Evolutionary conservation across 2,329 filamentous ascomycete species (phyloP), one percentile per base, ranked within the genome.

Genomic region (Sphaerulina vaccinii): DNA sequence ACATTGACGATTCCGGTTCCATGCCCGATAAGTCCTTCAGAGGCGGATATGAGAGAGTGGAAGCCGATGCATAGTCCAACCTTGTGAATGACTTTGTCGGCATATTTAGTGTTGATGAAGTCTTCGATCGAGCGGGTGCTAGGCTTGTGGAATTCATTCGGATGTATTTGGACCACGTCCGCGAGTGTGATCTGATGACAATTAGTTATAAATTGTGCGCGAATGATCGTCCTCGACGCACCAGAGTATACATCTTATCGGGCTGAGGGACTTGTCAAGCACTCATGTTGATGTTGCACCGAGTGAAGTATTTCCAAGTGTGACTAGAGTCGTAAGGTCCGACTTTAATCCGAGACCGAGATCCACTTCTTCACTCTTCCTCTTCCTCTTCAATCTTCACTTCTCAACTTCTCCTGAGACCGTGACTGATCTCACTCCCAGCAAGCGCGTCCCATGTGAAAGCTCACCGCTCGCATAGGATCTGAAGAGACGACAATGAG

Each of bases 81-180:
- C 67, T 93, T 93, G 68, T 96, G 92, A 56, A 99, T 90, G 18
- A 90, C 87, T 73, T 92, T 93, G 74, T 99, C 96, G 54, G 92
- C 85, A 71, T 96, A 99, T 73, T 99, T 99, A 58, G 85, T 80
- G 70, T 99, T 97, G 74, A 99, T 93, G 65, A 93, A 93, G 74
- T 99, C 91, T 72, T 96, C 90, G 58, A 99, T 89, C 1, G 90
- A 90, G 57, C 90, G 81, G 24, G 83, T 81, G 66, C 88, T 95
- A 55, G 83, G 79, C 71, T 93, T 93, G 55, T 84, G 81, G 68
- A 97, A 96, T 68, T 96, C 88, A 65, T 89, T 82, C 1, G 93
- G 93, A 24, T 83, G 80, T 73, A 99, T 95, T 73, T 95, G 89
- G 61, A 99, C 90, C 62, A 99, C 80, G 76, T 99, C 93, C 62